Conservation (phyloP, 1,139 yeast species). For the Kodamaea sp. region DNA sequence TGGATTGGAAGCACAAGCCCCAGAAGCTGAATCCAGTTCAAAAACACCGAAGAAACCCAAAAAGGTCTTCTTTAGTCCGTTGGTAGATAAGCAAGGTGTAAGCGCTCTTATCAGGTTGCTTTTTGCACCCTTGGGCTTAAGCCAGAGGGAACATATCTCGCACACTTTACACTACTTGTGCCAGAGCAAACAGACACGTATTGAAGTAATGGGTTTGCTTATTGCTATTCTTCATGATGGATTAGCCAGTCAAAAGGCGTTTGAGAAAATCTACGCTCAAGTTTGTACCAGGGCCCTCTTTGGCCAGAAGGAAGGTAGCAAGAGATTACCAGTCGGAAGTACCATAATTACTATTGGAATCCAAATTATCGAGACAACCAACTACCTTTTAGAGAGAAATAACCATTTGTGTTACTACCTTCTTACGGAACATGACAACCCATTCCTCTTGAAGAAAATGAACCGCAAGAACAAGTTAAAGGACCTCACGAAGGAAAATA, state of each 20-base stretch:
- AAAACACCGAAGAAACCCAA: conserved; percentile 1
- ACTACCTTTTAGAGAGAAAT: conserved; percentile 69
- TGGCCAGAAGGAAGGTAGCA: conserved; percentile 9
- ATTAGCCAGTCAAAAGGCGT: conserved; percentile 55
- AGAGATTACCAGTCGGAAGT: conserved; percentile 58
- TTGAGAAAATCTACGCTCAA: conserved; percentile 67
- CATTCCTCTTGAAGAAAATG: conserved; percentile 48
- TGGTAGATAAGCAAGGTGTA: conserved; percentile 76
- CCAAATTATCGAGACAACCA: conserved; percentile 76
- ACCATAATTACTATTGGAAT: conserved; percentile 72
- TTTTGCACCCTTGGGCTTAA: conserved; percentile 71
- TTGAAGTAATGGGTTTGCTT: conserved; percentile 72
- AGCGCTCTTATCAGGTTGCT: conserved; percentile 70
- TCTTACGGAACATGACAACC: conserved; percentile 76
- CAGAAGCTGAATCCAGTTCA: neutral
- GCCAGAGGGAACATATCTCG: conserved; percentile 65
- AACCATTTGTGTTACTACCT: conserved; percentile 73
- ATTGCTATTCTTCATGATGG: conserved; percentile 78
- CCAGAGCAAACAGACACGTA: conserved; percentile 73
- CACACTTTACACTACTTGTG: conserved; percentile 70
- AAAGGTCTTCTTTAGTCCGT: conserved; percentile 57
- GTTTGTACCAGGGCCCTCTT: conserved; percentile 39
- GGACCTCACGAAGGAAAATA: conserved; percentile 45
- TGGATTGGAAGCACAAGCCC: neutral
- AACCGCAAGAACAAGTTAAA: conserved; percentile 42